phyloP scores from a whole-genome alignment of 2,329 filamentous ascomycete genomes.

The Fusarium newnesense region DNA sequence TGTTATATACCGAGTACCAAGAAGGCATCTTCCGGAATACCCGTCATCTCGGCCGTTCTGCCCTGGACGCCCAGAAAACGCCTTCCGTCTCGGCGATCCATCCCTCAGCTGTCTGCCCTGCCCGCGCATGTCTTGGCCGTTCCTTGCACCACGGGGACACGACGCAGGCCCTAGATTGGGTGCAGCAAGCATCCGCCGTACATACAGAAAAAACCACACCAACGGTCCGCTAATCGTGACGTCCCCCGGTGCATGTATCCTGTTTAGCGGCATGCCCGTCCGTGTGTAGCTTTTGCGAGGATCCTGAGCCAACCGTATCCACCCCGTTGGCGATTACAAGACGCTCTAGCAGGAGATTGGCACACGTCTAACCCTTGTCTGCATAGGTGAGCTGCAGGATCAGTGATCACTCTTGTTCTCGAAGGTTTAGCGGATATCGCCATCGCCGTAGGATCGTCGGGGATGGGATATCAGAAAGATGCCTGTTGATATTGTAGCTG shows the following conservation, averaged over 20 bases:
- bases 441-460: not conserved
- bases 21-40: slow-evolving; percentile 10
- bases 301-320: slow-evolving; percentile 19
- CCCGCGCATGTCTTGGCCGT: slow-evolving; percentile 16
- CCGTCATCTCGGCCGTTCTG: slow-evolving; percentile 14
- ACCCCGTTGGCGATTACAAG: slow-evolving; percentile 15
- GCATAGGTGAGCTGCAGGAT: not conserved
- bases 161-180: slow-evolving; percentile 19
- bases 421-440: not conserved
- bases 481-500: not conserved
- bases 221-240: slow-evolving; percentile 14
- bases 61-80: slow-evolving; percentile 4
- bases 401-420: not conserved
- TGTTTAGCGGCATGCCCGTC: slow-evolving; percentile 12
- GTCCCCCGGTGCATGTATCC: slow-evolving; percentile 15
- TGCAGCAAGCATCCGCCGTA: not conserved
- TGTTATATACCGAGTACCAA: slow-evolving; percentile 11
- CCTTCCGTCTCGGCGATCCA: slow-evolving; percentile 10
- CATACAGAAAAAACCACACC: not conserved
- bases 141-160: slow-evolving; percentile 31
- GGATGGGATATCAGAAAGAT: not conserved
- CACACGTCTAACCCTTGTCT: not conserved
- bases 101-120: not conserved
- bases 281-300: not conserved
- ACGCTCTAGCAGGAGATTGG: not conserved